Percentiles rank a stretch among this genome's conserved stretches.
phyloP scores from a whole-genome alignment of 805 yeast species.

The Metschnikowia similis region DNA sequence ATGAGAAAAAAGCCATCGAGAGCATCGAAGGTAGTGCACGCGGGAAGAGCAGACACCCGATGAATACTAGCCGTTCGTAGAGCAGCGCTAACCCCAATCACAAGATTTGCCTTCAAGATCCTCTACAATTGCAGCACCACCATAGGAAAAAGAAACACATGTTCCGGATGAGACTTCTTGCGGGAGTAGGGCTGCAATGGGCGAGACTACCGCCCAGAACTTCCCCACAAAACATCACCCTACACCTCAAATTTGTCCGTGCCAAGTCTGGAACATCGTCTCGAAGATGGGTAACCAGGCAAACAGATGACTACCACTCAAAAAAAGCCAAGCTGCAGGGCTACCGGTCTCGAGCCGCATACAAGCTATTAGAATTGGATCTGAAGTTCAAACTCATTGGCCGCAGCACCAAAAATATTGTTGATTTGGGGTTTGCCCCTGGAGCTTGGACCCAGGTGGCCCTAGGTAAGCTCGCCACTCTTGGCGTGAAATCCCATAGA shows the following conservation, averaged over 20 bases:
- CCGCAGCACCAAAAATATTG: slow-evolving; percentile 51
- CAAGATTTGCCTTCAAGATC: no score
- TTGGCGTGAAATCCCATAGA: slow-evolving; percentile 6
- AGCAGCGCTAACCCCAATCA: no score
- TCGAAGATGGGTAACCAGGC: slow-evolving; percentile 68
- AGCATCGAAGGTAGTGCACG: slow-evolving; percentile 15
- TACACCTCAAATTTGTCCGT: not conserved
- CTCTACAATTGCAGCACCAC: not conserved
- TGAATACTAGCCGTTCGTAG: not conserved
- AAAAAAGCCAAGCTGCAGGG: slow-evolving; percentile 60
- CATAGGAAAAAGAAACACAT: not conserved
- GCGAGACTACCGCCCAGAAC: not conserved
- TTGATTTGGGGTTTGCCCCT: slow-evolving; percentile 61
- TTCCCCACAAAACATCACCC: not conserved
- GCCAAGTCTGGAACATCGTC: slow-evolving; percentile 16
- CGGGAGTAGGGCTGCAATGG: not conserved
- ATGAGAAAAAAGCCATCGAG: slow-evolving; percentile 8
- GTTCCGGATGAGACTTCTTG: not conserved
- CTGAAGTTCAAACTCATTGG: slow-evolving; percentile 55
- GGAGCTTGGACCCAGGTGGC: slow-evolving; percentile 32
- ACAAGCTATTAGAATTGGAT: slow-evolving; percentile 74
- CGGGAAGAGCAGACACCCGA: not conserved
- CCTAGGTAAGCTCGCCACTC: slow-evolving; percentile 12
- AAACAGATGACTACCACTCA: slow-evolving; percentile 58
- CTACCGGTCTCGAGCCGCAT: slow-evolving; percentile 84